Percentiles rank a stretch among this genome's conserved stretches.
Conservation (phyloP, 2,329 filamentous ascomycete species). For the Clonostachys rhizophaga region DNA sequence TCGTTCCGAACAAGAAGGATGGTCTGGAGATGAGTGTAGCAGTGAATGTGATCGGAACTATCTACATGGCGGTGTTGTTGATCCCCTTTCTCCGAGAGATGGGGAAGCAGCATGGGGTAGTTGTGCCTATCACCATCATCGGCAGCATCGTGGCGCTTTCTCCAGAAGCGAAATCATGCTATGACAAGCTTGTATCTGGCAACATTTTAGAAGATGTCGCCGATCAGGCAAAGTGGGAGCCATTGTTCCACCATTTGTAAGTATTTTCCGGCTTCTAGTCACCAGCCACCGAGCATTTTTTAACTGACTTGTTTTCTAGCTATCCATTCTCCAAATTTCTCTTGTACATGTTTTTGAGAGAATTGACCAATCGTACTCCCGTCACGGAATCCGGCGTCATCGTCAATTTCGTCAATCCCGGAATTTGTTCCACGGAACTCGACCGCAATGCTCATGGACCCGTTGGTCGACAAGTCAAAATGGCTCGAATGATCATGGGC, state of each 20-base stretch:
- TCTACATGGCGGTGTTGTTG: not conserved
- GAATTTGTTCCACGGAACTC: slow-evolving; percentile 27
- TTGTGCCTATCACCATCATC: not conserved
- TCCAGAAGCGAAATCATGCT: not conserved
- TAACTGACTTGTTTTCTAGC: not conserved
- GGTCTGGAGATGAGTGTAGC: slow-evolving; percentile 35
- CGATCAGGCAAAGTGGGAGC: not conserved
- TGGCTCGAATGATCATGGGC: not conserved
- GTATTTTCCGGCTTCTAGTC: too few species aligned
- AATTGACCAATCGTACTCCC: slow-evolving; percentile 24
- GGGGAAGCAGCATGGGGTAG: not conserved
- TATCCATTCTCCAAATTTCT: slow-evolving; percentile 23
- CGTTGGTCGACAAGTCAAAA: not conserved
- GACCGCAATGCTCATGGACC: not conserved
- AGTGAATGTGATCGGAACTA: slow-evolving; percentile 35
- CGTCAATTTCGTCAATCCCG: slow-evolving; percentile 31
- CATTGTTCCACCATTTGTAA: too few species aligned
- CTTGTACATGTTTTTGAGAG: slow-evolving; percentile 16
- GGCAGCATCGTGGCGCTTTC: not conserved
- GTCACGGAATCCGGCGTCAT: slow-evolving; percentile 22
- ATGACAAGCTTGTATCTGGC: not conserved
- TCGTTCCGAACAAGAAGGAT: slow-evolving; percentile 21
- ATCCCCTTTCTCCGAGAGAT: not conserved
- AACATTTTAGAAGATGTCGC: slow-evolving; percentile 1
- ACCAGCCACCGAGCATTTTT: too few species aligned